Base-by-base conservation (phyloP, 306 rosid species). In the Prunus mongolica region DNA sequence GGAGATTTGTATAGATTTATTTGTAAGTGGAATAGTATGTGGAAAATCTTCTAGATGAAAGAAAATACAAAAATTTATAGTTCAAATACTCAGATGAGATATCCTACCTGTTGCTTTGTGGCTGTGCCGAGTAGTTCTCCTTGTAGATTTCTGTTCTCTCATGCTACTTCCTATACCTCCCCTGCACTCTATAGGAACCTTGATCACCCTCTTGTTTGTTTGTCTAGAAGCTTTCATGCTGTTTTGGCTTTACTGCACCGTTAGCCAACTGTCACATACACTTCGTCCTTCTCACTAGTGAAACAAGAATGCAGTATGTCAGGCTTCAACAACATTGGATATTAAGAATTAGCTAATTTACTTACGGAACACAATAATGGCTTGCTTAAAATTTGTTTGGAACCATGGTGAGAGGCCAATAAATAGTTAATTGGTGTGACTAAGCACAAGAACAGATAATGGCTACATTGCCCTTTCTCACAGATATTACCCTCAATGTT, bases 181-280 rank as follows among this genome's bases (percentile, higher is more conserved):
- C 67, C 55, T 74, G 78, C 86, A 51, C 62, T 77, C 84, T 74
- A 64, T 69, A 58, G 84, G 77, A 82, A 76, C 79, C 79, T 84
- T 88, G 49, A 47, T 68, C 41, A 84, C 76, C 46, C 79, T 86
- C n/a, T 67, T 65, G 54, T 47, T 75, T 38, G 45, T 73, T 58
- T 78, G 67, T 65, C 70, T 80, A 25, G 75, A 76, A 12, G 71
- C 51, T 67, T 71, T 88, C 97, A 88, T 89, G 83, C 51, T 64
- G 60, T 69, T 60, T 65, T 78, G 65, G 73, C 64, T 80, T 79
- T 83, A 81, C 91, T n/a, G 76, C 69, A 61, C 76, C 32, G 34
- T 60, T 65, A 67, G 47, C 58, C 67, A 66, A 58, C 52, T 64
- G 54, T 49, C 20, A 56, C 50, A 32, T 10, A 66, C 19, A 19